Percentiles rank a stretch among this genome's conserved stretches.
phyloP scores from a whole-genome alignment of 345 rosid genomes.

The Populus deltoides region DNA sequence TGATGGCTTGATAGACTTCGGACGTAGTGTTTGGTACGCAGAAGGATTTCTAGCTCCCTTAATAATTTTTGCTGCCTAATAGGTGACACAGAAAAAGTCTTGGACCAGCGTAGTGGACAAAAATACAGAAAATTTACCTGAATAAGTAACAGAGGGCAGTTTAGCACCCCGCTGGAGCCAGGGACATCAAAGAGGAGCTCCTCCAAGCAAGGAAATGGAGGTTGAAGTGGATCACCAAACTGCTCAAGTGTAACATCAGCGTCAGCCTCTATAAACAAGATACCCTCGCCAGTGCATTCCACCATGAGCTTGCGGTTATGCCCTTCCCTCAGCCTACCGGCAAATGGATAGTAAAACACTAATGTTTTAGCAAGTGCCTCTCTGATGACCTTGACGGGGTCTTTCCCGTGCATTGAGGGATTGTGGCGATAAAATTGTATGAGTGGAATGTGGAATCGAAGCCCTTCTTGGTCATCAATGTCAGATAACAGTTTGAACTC shows the following conservation, averaged over 20 bases:
- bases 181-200: constrained; percentile 4
- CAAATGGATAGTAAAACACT: constrained; percentile 12
- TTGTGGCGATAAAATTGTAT: not conserved
- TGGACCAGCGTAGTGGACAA: no score
- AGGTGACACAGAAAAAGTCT: no score
- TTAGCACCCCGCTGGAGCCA: not conserved
- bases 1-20: no score
- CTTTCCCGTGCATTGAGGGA: not conserved
- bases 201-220: constrained; percentile 6
- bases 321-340: constrained; percentile 9
- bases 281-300: constrained; percentile 3
- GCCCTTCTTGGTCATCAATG: constrained; percentile 2
- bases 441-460: not conserved
- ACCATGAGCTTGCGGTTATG: not conserved
- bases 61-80: no score
- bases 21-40: no score
- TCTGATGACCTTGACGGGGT: not conserved
- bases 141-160: constrained; percentile 8
- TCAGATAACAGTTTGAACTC: constrained; percentile 22
- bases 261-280: constrained; percentile 10
- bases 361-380: constrained; percentile 3
- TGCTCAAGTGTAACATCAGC: constrained; percentile 6
- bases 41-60: no score
- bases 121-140: not conserved
- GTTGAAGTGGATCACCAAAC: not conserved